Evolutionary conservation across 208 protist species (phyloP).

Genomic region (Leishmania major): DNA sequence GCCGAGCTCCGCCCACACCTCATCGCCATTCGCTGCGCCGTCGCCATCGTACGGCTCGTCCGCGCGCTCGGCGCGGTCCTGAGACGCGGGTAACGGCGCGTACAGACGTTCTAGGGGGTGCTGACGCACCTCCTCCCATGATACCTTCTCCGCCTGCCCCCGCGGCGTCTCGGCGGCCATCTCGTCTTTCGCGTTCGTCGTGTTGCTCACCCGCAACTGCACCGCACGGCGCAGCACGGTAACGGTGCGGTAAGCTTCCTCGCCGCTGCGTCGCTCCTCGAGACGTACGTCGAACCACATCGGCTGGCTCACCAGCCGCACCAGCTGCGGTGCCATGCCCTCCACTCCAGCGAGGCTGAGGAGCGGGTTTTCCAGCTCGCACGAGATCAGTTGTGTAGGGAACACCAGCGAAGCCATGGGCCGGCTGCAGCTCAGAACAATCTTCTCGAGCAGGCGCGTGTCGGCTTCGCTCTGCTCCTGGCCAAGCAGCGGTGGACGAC

Average conservation of each 20-base stretch:
- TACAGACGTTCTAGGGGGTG: slow-evolving; percentile 68
- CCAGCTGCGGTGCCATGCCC: slow-evolving; percentile 15
- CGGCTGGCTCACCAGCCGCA: slow-evolving; percentile 5
- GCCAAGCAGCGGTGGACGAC: slow-evolving; percentile 18
- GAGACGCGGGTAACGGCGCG: slow-evolving; percentile 4
- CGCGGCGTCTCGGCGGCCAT: slow-evolving; percentile 3
- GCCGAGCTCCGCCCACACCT: slow-evolving; percentile 79
- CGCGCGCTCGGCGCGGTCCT: background rate
- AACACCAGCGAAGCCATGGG: slow-evolving; percentile 51
- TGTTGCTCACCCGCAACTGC: slow-evolving; percentile 44
- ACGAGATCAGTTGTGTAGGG: slow-evolving; percentile 65
- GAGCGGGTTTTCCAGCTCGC: slow-evolving; percentile 52
- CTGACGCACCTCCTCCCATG: slow-evolving; percentile 22
- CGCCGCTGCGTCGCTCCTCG: slow-evolving; percentile 16
- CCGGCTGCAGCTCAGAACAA: slow-evolving; percentile 35
- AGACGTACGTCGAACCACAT: slow-evolving; percentile 35
- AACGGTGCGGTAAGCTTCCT: slow-evolving; percentile 14
- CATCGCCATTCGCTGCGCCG: slow-evolving; percentile 16
- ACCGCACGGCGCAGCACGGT: slow-evolving; percentile 49
- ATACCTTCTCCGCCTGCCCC: slow-evolving; percentile 8
- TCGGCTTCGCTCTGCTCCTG: slow-evolving; percentile 7
- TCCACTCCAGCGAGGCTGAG: slow-evolving; percentile 15
- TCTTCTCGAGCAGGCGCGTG: slow-evolving; percentile 1
- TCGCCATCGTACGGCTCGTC: slow-evolving; percentile 5
- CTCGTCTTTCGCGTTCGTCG: background rate